These are phyloP conservation scores for Cerioporus squamosus DNA, from an alignment of 1,284 basidiomycete genomes.

Conservation along the genomic window DNA sequence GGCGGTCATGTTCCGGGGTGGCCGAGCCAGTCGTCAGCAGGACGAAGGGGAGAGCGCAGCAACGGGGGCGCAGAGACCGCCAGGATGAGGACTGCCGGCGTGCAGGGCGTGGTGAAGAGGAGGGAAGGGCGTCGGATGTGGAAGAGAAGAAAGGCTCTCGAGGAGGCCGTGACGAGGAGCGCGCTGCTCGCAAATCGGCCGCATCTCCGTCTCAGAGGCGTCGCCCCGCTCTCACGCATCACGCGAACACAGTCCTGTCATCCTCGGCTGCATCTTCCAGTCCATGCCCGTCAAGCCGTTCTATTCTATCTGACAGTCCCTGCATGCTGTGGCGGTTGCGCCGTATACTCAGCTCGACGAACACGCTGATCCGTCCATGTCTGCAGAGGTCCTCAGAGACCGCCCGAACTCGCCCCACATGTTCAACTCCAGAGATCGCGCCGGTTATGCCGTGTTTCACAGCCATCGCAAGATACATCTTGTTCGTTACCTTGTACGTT, in stretches of 20 bases:
- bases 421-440: background rate
- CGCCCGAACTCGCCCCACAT: too few species aligned
- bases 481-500: constrained; percentile 4
- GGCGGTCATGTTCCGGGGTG: constrained; percentile 21
- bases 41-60: background rate
- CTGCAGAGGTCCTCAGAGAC: background rate
- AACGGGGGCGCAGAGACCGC: constrained; percentile 9
- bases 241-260: constrained; percentile 19
- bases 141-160: constrained; percentile 11
- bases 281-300: constrained; percentile 2
- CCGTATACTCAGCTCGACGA: background rate
- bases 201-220: constrained; percentile 5
- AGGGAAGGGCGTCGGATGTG: background rate
- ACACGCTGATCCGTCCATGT: background rate
- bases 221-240: constrained; percentile 15
- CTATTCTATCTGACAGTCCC: background rate
- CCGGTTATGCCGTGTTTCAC: background rate
- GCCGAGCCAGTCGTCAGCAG: constrained; percentile 1
- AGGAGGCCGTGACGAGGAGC: constrained; percentile 19
- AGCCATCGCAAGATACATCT: background rate
- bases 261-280: constrained; percentile 7
- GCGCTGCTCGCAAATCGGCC: constrained; percentile 22
- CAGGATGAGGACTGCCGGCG: constrained; percentile 7
- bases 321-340: background rate
- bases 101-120: constrained; percentile 3